Conservation (phyloP, 2,329 filamentous ascomycete genomes). For the Fusarium tupiense region DNA sequence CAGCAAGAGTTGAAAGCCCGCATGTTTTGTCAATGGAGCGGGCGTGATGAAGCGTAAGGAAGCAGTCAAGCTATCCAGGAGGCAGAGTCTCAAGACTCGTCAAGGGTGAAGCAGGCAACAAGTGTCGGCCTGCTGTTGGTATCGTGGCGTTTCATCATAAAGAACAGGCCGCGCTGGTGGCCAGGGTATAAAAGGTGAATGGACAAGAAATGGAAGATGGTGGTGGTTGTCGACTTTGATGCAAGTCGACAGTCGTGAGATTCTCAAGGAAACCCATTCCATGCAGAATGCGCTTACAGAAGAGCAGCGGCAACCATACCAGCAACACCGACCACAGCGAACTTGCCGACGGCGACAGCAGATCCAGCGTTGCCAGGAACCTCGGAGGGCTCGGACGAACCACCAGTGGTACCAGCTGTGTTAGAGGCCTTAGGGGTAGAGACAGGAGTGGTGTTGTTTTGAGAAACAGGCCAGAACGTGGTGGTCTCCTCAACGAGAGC, state of each 20-base stretch:
- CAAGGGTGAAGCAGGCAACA: slow-evolving; percentile 37
- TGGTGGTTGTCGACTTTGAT: slow-evolving; percentile 22
- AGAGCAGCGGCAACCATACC: slow-evolving; percentile 62
- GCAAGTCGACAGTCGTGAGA: slow-evolving; percentile 26
- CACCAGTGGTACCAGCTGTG: slow-evolving; percentile 36
- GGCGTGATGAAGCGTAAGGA: slow-evolving; percentile 42
- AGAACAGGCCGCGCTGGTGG: slow-evolving; percentile 30
- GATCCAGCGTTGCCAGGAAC: slow-evolving; percentile 55
- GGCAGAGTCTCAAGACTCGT: slow-evolving; percentile 41
- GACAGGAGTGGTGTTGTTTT: slow-evolving; percentile 45
- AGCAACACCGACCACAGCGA: slow-evolving; percentile 60
- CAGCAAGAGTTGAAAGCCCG: slow-evolving; percentile 33
- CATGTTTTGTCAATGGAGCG: slow-evolving; percentile 29
- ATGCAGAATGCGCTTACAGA: slow-evolving; percentile 53
- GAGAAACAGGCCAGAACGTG: slow-evolving; percentile 33
- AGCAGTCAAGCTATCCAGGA: slow-evolving; percentile 40
- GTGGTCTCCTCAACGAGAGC: slow-evolving; percentile 29
- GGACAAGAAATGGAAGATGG: slow-evolving; percentile 33
- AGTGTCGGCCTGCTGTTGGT: slow-evolving; percentile 35
- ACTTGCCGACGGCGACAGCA: slow-evolving; percentile 54
- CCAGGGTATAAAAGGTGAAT: slow-evolving; percentile 28
- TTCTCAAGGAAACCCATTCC: neutral
- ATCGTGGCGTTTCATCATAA: slow-evolving; percentile 45
- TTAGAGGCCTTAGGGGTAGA: slow-evolving; percentile 34
- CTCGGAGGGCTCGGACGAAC: slow-evolving; percentile 46